Conservation (phyloP, 768 basidiomycete genomes). For the Obba rivulosa region DNA sequence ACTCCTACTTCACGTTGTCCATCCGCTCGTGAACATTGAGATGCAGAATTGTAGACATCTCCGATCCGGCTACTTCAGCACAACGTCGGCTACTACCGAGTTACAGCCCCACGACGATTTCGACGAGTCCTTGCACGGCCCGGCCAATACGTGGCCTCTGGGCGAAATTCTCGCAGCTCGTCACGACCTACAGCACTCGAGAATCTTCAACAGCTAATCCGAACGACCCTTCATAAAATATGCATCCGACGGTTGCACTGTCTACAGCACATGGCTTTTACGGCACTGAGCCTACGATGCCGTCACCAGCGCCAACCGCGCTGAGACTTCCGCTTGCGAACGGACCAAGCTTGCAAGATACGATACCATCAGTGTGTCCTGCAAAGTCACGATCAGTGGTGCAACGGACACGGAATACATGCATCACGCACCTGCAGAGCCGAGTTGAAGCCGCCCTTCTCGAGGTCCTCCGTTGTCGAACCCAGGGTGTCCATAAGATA, state of each 20-base stretch:
- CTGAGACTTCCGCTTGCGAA: slow-evolving; percentile 88
- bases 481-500: slow-evolving; percentile 86
- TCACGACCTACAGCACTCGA: slow-evolving; percentile 92
- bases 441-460: slow-evolving; percentile 71
- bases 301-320: slow-evolving; percentile 74
- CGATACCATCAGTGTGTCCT: slow-evolving; percentile 93
- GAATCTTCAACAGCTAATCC: slow-evolving; percentile 85
- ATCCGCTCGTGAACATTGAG: slow-evolving; percentile 59
- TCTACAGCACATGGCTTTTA: slow-evolving; percentile 5
- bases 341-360: slow-evolving; percentile 92
- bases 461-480: slow-evolving; percentile 63
- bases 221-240: too few species aligned
- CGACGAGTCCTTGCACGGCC: slow-evolving; percentile 38
- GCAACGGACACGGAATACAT: neutral
- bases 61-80: slow-evolving; percentile 37
- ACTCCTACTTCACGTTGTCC: slow-evolving; percentile 67
- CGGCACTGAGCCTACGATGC: slow-evolving; percentile 30
- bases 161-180: slow-evolving; percentile 87
- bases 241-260: slow-evolving; percentile 4
- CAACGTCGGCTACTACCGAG: neutral
- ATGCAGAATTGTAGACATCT: slow-evolving; percentile 39
- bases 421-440: slow-evolving; percentile 58
- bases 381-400: slow-evolving; percentile 16
- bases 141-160: slow-evolving; percentile 92
- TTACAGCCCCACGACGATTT: slow-evolving; percentile 10